Evolutionary conservation across 2,329 filamentous ascomycete genomes (phyloP).

Genomic region (Monosporascus cannonballus): DNA sequence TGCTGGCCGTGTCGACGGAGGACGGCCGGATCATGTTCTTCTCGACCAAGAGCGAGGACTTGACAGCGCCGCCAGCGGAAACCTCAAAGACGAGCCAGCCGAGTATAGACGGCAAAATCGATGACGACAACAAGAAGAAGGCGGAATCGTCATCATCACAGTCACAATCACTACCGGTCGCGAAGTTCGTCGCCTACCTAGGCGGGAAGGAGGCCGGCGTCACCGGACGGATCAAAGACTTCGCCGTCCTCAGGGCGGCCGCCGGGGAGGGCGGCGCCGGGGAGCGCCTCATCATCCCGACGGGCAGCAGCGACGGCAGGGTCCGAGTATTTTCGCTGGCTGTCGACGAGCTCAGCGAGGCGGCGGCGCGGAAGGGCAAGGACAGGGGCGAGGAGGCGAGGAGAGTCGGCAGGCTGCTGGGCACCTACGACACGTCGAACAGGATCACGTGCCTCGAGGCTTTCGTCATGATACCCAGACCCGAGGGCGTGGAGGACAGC

Average conservation of each 20-base stretch:
- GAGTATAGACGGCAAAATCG: too few relatives aligned
- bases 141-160: constrained; percentile 6
- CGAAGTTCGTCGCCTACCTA: constrained; percentile 66
- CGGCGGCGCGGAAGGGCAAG: constrained; percentile 12
- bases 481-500: constrained; percentile 54
- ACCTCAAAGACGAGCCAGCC: too few relatives aligned
- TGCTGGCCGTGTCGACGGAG: constrained; percentile 79
- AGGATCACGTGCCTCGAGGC: constrained; percentile 83
- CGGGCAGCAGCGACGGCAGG: constrained; percentile 79
- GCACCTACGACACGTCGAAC: constrained; percentile 77
- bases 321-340: constrained; percentile 70
- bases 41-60: constrained; percentile 53
- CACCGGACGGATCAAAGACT: constrained; percentile 78
- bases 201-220: constrained; percentile 68
- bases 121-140: constrained; percentile 33
- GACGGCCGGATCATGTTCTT: constrained; percentile 85
- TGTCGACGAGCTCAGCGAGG: constrained; percentile 32
- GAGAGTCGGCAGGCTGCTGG: constrained; percentile 60
- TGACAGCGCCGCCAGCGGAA: constrained; percentile 21
- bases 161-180: constrained; percentile 40
- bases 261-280: constrained; percentile 27
- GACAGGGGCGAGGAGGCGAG: constrained; percentile 4
- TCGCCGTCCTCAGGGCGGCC: constrained; percentile 53
- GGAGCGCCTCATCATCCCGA: constrained; percentile 50
- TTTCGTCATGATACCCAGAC: constrained; percentile 74